These are phyloP conservation scores for Paraconiothyrium brasiliense DNA, from an alignment of 2,329 filamentous ascomycete genomes.

Conservation along the genomic window DNA sequence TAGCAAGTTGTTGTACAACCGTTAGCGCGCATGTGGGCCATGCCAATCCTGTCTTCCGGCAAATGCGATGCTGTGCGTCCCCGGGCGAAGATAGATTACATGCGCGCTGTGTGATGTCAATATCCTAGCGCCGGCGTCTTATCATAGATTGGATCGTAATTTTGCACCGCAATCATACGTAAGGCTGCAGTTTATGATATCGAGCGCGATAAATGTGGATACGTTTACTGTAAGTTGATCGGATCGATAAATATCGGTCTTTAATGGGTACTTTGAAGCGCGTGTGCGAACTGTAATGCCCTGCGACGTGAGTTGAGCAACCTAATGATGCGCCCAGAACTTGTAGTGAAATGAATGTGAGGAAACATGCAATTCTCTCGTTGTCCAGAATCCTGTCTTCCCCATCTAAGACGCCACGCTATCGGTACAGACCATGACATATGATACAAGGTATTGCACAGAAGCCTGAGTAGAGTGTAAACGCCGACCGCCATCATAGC, in stretches of 20 bases:
- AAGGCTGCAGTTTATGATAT: not conserved
- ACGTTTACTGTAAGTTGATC: not conserved
- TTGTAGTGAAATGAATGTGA: not conserved
- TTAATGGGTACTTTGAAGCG: not conserved
- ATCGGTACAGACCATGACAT: slow-evolving; percentile 43
- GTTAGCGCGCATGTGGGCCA: not conserved
- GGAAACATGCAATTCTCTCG: not conserved
- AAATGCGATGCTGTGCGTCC: not conserved
- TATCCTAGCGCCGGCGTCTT: not conserved
- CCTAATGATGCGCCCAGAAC: not conserved
- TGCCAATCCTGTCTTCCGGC: not conserved
- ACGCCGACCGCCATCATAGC: slow-evolving; percentile 43
- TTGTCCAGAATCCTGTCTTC: slow-evolving; percentile 8
- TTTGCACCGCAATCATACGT: not conserved
- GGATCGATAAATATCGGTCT: too few relatives aligned
- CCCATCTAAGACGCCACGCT: slow-evolving; percentile 31
- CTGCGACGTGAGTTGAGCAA: not conserved
- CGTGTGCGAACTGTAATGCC: not conserved
- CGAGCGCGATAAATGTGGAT: not conserved
- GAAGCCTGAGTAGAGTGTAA: slow-evolving; percentile 48
- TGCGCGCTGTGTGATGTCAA: not conserved
- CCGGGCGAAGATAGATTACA: not conserved
- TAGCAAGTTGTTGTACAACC: not conserved
- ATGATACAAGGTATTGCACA: slow-evolving; percentile 47
- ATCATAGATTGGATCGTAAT: not conserved